Evolutionary conservation across 768 basidiomycete genomes (phyloP), one percentile per base, ranked within the genome.

Genomic region (Panellus pusillus): DNA sequence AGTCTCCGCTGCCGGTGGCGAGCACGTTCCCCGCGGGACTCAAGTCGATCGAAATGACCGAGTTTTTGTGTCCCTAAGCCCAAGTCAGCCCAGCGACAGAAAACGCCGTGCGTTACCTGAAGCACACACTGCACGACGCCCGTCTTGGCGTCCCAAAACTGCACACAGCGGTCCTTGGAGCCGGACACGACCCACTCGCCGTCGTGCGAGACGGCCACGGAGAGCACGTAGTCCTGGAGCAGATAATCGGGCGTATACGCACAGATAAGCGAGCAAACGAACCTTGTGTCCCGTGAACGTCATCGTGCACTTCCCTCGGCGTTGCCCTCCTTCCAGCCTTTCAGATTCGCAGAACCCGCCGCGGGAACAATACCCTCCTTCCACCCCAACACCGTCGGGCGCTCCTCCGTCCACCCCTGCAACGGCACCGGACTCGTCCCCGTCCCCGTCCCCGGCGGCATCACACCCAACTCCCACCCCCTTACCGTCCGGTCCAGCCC

Each of bases 271-370:
- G 24, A 20, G 19, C n/a, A 15, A 80, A 83, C 68, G 80, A 78
- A 69, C 93, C 86, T 93, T 95, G 70, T 96, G 95, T 11, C 94
- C 95, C 50, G 80, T 84, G 63, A 96, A 87, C 62, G 91, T 90
- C 80, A 91, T 89, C 63, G 83, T 84, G 66, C 89, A 92, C 52
- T 72, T 70, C 74, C 74, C 51, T 61, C 19, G 55, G 58, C 56
- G 20, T 57, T 89, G 76, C 52, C 91, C 74, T 75, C 91, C 86
- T 75, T 91, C 54, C 54, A 51, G 13, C 51, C 59, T 39, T 56
- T 57, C 18, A 43, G 45, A 6, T 24, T 24, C 39, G 27, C 36
- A 7, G 15, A 15, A 2, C 45, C 45, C 13, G 55, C 43, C 3
- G 31, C 31, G 11, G 40, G 1, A 29, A 36, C 19, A 35, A 35